Percentiles rank a stretch among this genome's conserved stretches.
These are phyloP conservation scores for Claviceps purpurea DNA, from an alignment of 2,329 filamentous ascomycete species.

Conservation along the genomic window DNA sequence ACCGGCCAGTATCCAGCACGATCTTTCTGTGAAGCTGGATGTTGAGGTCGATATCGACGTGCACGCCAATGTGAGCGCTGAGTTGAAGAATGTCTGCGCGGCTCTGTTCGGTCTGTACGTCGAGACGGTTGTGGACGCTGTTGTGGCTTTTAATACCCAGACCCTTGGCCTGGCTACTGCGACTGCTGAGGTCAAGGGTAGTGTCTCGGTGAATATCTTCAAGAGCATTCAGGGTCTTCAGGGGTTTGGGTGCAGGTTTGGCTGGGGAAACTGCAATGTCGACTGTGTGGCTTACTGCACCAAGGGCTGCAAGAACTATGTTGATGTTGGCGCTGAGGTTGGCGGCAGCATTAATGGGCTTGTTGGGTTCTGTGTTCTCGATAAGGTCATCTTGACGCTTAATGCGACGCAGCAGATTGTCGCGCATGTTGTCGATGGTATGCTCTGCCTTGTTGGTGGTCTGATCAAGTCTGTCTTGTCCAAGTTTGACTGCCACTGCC, in stretches of 20 bases:
- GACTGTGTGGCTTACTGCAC: conserved; percentile 26
- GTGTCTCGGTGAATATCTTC: conserved; percentile 14
- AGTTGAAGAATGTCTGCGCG: conserved; percentile 19
- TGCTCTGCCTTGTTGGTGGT: conserved; percentile 21
- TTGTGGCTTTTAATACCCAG: conserved; percentile 24
- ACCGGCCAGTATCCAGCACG: conserved; percentile 15
- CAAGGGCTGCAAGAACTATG: conserved; percentile 25
- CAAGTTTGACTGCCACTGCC: conserved; percentile 22
- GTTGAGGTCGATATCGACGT: conserved; percentile 12
- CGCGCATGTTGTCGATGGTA: conserved; percentile 15
- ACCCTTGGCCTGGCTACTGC: conserved; percentile 17
- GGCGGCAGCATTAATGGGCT: conserved; percentile 16
- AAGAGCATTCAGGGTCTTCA: conserved; percentile 9
- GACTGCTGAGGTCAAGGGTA: conserved; percentile 14
- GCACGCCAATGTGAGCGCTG: conserved; percentile 14
- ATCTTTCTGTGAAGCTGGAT: conserved; percentile 11
- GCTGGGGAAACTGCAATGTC: conserved; percentile 19
- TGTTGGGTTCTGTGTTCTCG: conserved; percentile 19
- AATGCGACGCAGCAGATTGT: conserved; percentile 14
- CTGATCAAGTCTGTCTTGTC: conserved; percentile 16
- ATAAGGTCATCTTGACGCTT: conserved; percentile 17
- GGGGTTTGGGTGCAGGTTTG: conserved; percentile 17
- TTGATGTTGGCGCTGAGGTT: conserved; percentile 16
- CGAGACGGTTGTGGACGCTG: conserved; percentile 16
- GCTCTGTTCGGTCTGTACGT: conserved; percentile 22